Percentiles rank a stretch among this genome's conserved stretches.
Conservation (phyloP, 305 asterid genomes). For the Solanum hybrid region DNA sequence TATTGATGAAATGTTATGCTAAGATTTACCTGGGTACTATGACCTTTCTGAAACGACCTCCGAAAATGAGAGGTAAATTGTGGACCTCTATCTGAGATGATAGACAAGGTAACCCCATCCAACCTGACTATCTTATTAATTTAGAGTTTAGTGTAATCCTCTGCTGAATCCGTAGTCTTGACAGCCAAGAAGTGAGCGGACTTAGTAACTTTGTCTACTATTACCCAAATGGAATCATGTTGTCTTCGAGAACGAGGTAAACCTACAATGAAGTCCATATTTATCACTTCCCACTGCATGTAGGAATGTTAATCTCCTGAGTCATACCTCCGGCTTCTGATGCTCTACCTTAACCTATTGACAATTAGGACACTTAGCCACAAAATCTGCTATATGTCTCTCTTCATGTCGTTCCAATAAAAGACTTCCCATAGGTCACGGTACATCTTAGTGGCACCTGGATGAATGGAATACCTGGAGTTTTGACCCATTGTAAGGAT, state of each 20-base stretch:
- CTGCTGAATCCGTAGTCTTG: not conserved
- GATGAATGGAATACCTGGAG: no score
- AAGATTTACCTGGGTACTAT: not conserved
- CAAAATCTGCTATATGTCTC: no score
- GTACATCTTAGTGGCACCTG: no score
- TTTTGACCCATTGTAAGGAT: no score
- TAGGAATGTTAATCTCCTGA: not conserved
- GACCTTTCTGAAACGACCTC: not conserved
- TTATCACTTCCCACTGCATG: not conserved
- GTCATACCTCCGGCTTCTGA: no score
- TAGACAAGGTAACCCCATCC: not conserved
- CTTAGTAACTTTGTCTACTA: not conserved
- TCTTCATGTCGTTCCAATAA: no score
- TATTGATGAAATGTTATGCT: no score
- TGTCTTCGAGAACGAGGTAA: not conserved
- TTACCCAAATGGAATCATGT: not conserved
- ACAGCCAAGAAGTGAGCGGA: not conserved
- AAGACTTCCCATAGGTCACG: no score
- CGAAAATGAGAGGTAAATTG: not conserved
- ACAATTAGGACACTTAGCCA: no score
- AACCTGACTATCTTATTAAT: not conserved
- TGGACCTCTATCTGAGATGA: not conserved
- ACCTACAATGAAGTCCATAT: not conserved
- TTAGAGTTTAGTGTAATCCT: not conserved
- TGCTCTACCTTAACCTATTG: no score